phyloP scores from a whole-genome alignment of 805 yeast species.

The Teunomyces atbi region DNA sequence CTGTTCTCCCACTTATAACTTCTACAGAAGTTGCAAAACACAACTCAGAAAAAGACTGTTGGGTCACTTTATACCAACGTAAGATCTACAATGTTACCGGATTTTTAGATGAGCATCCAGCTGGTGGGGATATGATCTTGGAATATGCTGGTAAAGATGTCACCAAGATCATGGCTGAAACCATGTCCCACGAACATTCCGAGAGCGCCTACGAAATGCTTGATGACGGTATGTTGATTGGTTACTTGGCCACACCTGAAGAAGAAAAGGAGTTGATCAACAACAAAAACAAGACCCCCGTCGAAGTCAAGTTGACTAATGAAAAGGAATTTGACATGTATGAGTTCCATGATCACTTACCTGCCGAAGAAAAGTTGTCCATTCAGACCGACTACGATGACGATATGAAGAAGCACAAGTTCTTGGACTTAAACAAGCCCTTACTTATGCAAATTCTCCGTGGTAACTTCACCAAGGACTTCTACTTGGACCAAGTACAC shows the following conservation, averaged over 20 bases:
- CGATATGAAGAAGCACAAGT: constrained; percentile 77
- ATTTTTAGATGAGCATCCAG: constrained; percentile 73
- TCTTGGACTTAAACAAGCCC: constrained; percentile 82
- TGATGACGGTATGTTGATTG: constrained; percentile 76
- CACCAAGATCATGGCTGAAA: constrained; percentile 76
- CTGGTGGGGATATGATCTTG: constrained; percentile 56
- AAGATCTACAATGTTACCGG: constrained; percentile 81
- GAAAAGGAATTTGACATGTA: constrained; percentile 29
- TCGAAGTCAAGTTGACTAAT: constrained; percentile 49
- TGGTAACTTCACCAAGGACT: constrained; percentile 77
- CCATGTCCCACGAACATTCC: constrained; percentile 71
- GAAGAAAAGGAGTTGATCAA: constrained; percentile 72
- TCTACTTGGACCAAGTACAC: constrained; percentile 93
- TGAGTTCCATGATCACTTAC: constrained; percentile 59
- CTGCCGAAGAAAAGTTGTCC: constrained; percentile 68
- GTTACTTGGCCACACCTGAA: constrained; percentile 75
- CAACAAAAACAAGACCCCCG: constrained; percentile 56
- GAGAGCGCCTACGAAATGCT: constrained; percentile 84
- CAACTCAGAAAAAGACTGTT: constrained; percentile 54
- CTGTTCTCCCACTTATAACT: constrained; percentile 61
- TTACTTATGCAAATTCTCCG: constrained; percentile 75
- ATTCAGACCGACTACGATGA: constrained; percentile 73
- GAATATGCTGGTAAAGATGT: constrained; percentile 61
- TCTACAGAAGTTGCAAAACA: constrained; percentile 52
- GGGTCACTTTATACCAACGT: constrained; percentile 79